Evolutionary conservation across 129 eudicot species (phyloP).

Genomic region (Helichrysum umbraculigerum): DNA sequence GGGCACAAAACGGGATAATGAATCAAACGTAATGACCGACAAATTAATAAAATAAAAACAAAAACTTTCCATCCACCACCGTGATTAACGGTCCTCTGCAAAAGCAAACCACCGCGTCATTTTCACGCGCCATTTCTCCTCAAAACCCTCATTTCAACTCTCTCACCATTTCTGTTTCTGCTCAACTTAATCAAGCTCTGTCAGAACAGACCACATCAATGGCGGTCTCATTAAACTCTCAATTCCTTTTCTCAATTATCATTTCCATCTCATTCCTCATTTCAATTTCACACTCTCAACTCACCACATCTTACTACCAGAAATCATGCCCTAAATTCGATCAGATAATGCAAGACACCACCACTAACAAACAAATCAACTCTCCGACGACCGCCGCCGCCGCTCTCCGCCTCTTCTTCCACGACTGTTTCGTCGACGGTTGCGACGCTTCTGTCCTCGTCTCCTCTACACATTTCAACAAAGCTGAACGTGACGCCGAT

Average conservation of each 20-base stretch:
- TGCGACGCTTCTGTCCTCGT: slow-evolving; percentile 81
- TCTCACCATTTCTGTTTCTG: not conserved
- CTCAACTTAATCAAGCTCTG: not conserved
- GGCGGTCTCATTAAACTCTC: slow-evolving; percentile 25
- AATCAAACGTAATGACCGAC: slow-evolving; percentile 19
- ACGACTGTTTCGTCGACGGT: slow-evolving; percentile 76
- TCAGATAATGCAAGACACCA: slow-evolving; percentile 67
- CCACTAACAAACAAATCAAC: slow-evolving; percentile 82
- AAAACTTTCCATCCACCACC: slow-evolving; percentile 18
- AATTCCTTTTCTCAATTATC: not conserved
- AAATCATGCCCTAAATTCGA: slow-evolving; percentile 62
- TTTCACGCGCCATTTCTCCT: slow-evolving; percentile 22
- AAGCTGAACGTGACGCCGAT: slow-evolving; percentile 91
- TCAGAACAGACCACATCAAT: slow-evolving; percentile 17
- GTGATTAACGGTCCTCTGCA: slow-evolving; percentile 14
- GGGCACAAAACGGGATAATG: not conserved
- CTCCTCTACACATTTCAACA: slow-evolving; percentile 69
- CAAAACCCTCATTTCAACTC: slow-evolving; percentile 15
- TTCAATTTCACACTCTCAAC: slow-evolving; percentile 34
- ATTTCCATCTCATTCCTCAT: slow-evolving; percentile 27
- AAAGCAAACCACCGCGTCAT: slow-evolving; percentile 26
- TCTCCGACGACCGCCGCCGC: slow-evolving; percentile 89
- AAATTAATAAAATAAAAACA: not conserved
- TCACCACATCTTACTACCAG: slow-evolving; percentile 52
- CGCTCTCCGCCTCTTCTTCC: slow-evolving; percentile 86